Conservation (phyloP, 176 grass and related monocot species). For the Triticum timopheevii region DNA sequence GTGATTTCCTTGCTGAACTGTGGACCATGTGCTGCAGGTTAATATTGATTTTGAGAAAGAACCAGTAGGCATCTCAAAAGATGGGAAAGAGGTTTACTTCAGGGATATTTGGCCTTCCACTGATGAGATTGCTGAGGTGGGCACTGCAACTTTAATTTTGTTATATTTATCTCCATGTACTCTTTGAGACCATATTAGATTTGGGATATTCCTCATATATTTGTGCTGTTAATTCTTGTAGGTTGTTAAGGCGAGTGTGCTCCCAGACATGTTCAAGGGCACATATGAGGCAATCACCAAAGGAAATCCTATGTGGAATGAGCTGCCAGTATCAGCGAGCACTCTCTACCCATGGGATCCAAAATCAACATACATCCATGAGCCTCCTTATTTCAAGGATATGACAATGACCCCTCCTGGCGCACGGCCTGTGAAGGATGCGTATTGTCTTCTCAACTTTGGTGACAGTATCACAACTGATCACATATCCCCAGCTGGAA, state of each 20-base stretch:
- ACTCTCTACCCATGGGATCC: slow-evolving; percentile 90
- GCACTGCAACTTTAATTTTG: not conserved
- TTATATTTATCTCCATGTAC: not conserved
- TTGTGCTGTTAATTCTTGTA: slow-evolving; percentile 39
- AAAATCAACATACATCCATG: slow-evolving; percentile 92
- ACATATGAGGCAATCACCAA: slow-evolving; percentile 91
- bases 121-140: slow-evolving; percentile 84
- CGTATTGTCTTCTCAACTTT: slow-evolving; percentile 95
- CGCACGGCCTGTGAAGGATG: slow-evolving; percentile 82
- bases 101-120: slow-evolving; percentile 83
- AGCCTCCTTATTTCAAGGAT: slow-evolving; percentile 97
- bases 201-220: slow-evolving; percentile 15
- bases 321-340: slow-evolving; percentile 68
- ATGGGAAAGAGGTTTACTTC: slow-evolving; percentile 93
- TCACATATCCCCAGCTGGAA: slow-evolving; percentile 95
- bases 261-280: slow-evolving; percentile 94
- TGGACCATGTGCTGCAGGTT: slow-evolving; percentile 51
- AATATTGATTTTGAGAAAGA: slow-evolving; percentile 98
- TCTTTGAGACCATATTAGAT: not conserved
- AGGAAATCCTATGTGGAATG: slow-evolving; percentile 99
- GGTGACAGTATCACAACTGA: slow-evolving; percentile 99
- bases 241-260: slow-evolving; percentile 95
- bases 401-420: slow-evolving; percentile 97
- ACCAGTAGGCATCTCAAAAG: slow-evolving; percentile 80
- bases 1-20: slow-evolving; percentile 7